A percentile compares a stretch with the other conserved stretches of the same genome.
Evolutionary conservation across 1,284 basidiomycete genomes (phyloP).

Genomic region (Hymenochaete sp.): DNA sequence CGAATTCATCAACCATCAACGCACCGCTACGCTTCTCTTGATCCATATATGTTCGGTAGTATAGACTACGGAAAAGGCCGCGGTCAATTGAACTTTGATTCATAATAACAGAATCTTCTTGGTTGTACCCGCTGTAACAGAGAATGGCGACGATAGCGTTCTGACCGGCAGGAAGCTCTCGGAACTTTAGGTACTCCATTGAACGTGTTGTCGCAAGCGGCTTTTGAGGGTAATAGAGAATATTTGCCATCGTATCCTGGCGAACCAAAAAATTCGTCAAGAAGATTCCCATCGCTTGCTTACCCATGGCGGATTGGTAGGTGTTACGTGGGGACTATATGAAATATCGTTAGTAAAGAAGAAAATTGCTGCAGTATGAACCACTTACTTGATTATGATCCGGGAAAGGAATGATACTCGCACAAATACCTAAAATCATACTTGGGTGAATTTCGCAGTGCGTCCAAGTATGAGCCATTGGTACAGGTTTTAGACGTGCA

Average conservation of each 20-base stretch:
- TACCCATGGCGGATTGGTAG: conserved; percentile 99
- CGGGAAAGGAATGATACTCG: conserved; percentile 98
- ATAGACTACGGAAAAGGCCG: conserved; percentile 96
- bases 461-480: conserved; percentile 87
- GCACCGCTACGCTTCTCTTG: conserved; percentile 96
- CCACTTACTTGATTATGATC: conserved; percentile 91
- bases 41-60: conserved; percentile 98
- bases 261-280: conserved; percentile 96
- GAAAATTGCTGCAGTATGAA: background rate
- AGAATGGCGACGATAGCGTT: conserved; percentile 98
- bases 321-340: conserved; percentile 96
- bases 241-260: conserved; percentile 99
- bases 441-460: conserved; percentile 99
- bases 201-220: conserved; percentile 96
- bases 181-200: conserved; percentile 98
- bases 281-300: conserved; percentile 99
- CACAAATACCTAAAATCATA: conserved; percentile 98
- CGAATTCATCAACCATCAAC: conserved; percentile 90
- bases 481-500: conserved; percentile 75
- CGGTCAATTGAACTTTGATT: conserved; percentile 98
- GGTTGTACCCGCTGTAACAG: conserved; percentile 99
- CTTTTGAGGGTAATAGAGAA: conserved; percentile 97
- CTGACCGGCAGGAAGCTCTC: conserved; percentile 94
- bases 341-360: conserved; percentile 19
- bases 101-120: conserved; percentile 99